These are phyloP conservation scores for Colletotrichum coccodes DNA, from an alignment of 2,329 filamentous ascomycete species.

Conservation along the genomic window DNA sequence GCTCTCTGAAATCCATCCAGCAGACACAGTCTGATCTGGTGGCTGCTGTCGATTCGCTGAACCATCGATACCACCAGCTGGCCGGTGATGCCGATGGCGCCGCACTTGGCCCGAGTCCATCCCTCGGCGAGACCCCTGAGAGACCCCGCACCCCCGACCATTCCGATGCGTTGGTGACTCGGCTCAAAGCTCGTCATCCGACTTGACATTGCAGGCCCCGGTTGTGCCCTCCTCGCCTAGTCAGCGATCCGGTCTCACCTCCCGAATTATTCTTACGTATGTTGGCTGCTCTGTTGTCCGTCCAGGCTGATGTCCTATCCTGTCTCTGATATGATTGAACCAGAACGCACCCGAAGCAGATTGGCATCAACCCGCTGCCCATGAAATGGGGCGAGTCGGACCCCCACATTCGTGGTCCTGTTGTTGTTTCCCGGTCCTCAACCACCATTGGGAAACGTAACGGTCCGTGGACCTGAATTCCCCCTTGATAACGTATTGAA, in stretches of 20 bases:
- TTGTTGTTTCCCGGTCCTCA: conserved; percentile 82
- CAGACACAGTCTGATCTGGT: conserved; percentile 53
- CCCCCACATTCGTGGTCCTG: conserved; percentile 80
- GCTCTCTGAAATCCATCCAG: conserved; percentile 48
- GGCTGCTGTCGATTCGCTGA: conserved; percentile 51
- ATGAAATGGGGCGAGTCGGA: conserved; percentile 89
- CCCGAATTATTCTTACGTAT: conserved; percentile 66
- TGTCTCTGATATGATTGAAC: neutral
- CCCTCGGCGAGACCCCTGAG: conserved; percentile 1
- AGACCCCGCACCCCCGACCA: conserved; percentile 30
- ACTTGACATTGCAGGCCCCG: conserved; percentile 36
- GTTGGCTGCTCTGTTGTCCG: conserved; percentile 19
- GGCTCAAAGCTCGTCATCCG: conserved; percentile 11
- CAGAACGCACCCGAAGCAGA: conserved; percentile 90
- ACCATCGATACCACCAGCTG: conserved; percentile 38
- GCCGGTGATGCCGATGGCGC: conserved; percentile 12
- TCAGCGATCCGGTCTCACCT: conserved; percentile 59
- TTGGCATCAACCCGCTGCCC: conserved; percentile 89
- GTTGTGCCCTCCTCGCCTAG: conserved; percentile 39
- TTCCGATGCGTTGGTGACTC: conserved; percentile 3
- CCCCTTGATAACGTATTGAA: conserved; percentile 30
- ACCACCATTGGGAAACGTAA: conserved; percentile 85
- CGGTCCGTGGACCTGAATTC: conserved; percentile 59
- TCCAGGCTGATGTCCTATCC: too few relatives aligned
- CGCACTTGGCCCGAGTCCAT: conserved; percentile 11